A percentile compares a stretch with the other conserved stretches of the same genome.
Conservation (phyloP, 176 grass and related monocot species). For the Carex pumila region DNA sequence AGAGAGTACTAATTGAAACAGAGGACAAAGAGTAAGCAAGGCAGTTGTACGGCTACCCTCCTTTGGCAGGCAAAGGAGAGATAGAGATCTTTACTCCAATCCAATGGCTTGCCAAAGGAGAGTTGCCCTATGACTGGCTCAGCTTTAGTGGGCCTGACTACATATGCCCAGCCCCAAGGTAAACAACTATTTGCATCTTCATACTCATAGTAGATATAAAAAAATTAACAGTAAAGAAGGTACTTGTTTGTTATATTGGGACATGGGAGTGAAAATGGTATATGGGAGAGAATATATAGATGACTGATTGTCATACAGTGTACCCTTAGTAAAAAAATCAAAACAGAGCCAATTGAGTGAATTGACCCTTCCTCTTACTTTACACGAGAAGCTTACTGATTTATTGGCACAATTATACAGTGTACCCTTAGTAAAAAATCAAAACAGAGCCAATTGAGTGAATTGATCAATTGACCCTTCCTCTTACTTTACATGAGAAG, state of each 20-base stretch:
- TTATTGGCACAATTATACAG: no score
- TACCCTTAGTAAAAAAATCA: no score
- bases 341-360: no score
- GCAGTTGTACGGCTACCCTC: conserved; percentile 24
- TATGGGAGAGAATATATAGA: no score
- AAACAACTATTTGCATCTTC: not conserved
- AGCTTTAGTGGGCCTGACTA: conserved; percentile 9
- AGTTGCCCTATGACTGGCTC: conserved; percentile 35
- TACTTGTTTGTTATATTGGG: not conserved
- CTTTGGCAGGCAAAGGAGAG: conserved; percentile 20
- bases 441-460: no score
- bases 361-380: no score
- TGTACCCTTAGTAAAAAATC: no score
- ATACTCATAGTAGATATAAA: not conserved
- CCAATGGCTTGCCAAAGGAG: conserved; percentile 35
- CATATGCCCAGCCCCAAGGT: not conserved
- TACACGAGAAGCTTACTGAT: no score
- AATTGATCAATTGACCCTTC: not conserved
- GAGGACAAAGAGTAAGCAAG: not conserved
- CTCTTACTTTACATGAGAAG: not conserved
- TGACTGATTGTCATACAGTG: not conserved
- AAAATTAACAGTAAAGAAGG: not conserved
- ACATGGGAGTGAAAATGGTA: not conserved
- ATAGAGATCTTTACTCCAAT: not conserved
- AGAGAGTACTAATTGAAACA: not conserved